Conservation (phyloP, 1,139 yeast genomes). For the Eremothecium gossypii region DNA sequence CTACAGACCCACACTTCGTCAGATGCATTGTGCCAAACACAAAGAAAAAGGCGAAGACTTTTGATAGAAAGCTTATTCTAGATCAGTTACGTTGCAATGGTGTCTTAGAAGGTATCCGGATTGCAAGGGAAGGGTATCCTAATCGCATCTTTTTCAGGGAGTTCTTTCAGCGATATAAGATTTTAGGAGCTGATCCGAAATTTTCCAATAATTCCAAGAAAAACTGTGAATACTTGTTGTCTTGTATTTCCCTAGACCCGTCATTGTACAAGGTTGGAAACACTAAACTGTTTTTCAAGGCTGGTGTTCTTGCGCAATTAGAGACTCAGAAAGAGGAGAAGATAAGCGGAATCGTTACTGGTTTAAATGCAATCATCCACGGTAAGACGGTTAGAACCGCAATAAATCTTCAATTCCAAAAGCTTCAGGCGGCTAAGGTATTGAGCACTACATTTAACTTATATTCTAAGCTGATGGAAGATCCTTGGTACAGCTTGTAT, state of each 20-base stretch:
- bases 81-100: constrained; percentile 95
- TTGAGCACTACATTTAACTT: constrained; percentile 53
- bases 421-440: constrained; percentile 63
- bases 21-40: constrained; percentile 91
- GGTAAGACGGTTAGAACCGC: constrained; percentile 53
- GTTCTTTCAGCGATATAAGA: constrained; percentile 64
- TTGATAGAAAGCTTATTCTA: constrained; percentile 69
- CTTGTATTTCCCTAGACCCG: constrained; percentile 50
- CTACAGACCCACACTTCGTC: constrained; percentile 93
- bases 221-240: constrained; percentile 60
- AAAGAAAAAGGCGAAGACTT: constrained; percentile 56
- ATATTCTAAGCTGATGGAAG: constrained; percentile 44
- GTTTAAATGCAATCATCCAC: constrained; percentile 58
- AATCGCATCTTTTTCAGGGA: constrained; percentile 80
- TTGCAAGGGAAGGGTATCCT: constrained; percentile 95
- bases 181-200: constrained; percentile 39
- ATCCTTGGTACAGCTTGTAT: constrained; percentile 78
- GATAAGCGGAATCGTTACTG: constrained; percentile 47
- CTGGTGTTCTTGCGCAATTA: constrained; percentile 83
- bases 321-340: constrained; percentile 70
- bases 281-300: constrained; percentile 85
- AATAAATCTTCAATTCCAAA: constrained; percentile 44
- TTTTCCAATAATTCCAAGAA: constrained; percentile 48
- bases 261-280: constrained; percentile 63
- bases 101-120: constrained; percentile 94